A percentile compares a stretch with the other conserved stretches of the same genome.
phyloP scores from a whole-genome alignment of 345 rosid genomes.

The Eucalyptus cladocalyx region DNA sequence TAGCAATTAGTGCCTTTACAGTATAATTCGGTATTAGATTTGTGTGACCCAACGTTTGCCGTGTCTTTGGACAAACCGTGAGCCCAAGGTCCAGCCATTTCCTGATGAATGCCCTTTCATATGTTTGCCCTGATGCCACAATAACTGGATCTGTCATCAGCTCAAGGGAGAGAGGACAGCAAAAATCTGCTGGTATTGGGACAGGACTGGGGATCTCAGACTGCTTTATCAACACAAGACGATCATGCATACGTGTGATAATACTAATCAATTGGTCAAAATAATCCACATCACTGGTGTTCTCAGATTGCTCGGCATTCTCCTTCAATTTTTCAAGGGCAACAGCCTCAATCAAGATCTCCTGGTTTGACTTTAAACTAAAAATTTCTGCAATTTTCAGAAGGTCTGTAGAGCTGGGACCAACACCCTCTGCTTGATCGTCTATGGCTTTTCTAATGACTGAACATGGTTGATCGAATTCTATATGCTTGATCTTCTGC shows the following conservation, averaged over 20 bases:
- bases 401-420: constrained; percentile 54
- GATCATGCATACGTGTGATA: constrained; percentile 66
- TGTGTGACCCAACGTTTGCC: constrained; percentile 63
- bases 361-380: constrained; percentile 81
- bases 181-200: constrained; percentile 91
- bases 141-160: constrained; percentile 98
- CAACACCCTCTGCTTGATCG: constrained; percentile 48
- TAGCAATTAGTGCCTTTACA: constrained; percentile 85
- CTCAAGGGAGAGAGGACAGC: constrained; percentile 93
- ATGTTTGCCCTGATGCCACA: constrained; percentile 92
- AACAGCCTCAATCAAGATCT: constrained; percentile 82
- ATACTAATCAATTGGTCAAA: constrained; percentile 59
- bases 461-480: constrained; percentile 41
- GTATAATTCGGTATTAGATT: constrained; percentile 93
- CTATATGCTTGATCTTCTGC: constrained; percentile 58
- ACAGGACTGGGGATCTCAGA: constrained; percentile 62
- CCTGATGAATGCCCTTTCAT: constrained; percentile 80
- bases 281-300: constrained; percentile 59
- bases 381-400: constrained; percentile 60
- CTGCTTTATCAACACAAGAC: constrained; percentile 66
- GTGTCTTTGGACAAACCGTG: constrained; percentile 92
- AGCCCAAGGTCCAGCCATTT: constrained; percentile 92
- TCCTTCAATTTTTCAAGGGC: constrained; percentile 95
- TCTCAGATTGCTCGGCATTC: constrained; percentile 83
- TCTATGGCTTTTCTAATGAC: constrained; percentile 45